Conservation (phyloP, 2,329 filamentous ascomycete species). For the Epichloe glyceriae region DNA sequence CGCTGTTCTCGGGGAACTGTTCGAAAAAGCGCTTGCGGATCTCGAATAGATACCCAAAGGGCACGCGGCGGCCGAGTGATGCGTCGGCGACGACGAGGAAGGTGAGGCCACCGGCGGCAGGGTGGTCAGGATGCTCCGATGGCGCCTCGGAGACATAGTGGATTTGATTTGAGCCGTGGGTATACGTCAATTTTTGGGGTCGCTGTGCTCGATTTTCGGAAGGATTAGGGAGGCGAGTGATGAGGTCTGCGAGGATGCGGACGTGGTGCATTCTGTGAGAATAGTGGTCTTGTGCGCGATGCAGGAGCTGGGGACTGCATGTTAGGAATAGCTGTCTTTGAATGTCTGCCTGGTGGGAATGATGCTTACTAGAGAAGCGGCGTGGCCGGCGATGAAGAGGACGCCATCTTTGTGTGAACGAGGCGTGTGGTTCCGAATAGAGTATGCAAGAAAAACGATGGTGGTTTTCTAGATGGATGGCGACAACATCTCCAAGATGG, state of each 20-base stretch:
- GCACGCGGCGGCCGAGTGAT: constrained; percentile 71
- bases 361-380: constrained; percentile 55
- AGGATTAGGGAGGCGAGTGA: constrained; percentile 88
- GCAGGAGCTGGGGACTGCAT: constrained; percentile 46
- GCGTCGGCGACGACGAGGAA: constrained; percentile 82
- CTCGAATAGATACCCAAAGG: constrained; percentile 85
- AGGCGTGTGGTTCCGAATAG: background rate
- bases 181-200: constrained; percentile 88
- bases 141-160: constrained; percentile 88
- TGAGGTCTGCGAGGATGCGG: constrained; percentile 68
- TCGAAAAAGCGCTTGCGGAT: constrained; percentile 78
- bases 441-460: background rate
- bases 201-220: constrained; percentile 76
- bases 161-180: constrained; percentile 81
- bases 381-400: constrained; percentile 53
- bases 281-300: constrained; percentile 91
- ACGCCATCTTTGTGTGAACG: constrained; percentile 45
- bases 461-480: background rate
- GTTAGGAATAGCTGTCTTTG: background rate
- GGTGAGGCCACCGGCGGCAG: constrained; percentile 67
- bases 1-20: constrained; percentile 51
- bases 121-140: constrained; percentile 43
- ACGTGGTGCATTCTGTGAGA: constrained; percentile 81
- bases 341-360: background rate
- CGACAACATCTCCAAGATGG: background rate